Conservation (phyloP, 768 basidiomycete species). For the Trichaptum fuscoviolaceum region DNA sequence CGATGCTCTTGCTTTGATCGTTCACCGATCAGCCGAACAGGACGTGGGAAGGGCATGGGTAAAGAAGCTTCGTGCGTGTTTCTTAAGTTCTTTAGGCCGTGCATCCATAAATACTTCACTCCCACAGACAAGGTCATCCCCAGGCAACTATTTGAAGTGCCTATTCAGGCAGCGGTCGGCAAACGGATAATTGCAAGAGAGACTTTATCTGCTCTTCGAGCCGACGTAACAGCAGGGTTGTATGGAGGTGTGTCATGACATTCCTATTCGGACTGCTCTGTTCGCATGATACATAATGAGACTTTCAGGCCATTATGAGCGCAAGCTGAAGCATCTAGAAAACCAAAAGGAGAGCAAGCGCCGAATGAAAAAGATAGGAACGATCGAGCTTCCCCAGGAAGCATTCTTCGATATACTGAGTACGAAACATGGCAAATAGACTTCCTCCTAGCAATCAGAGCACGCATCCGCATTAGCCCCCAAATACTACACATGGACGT, state of each 20-base stretch:
- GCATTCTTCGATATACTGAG: conserved; percentile 91
- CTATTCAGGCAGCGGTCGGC: conserved; percentile 91
- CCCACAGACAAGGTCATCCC: conserved; percentile 83
- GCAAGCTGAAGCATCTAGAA: conserved; percentile 83
- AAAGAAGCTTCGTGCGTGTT: conserved; percentile 77
- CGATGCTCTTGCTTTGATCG: conserved; percentile 89
- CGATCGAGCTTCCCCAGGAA: conserved; percentile 88
- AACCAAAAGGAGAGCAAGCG: conserved; percentile 94
- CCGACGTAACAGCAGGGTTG: conserved; percentile 90
- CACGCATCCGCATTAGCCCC: neutral
- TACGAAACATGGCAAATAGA: conserved; percentile 34
- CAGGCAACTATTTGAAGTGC: conserved; percentile 87
- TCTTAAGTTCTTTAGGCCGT: neutral
- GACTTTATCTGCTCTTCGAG: conserved; percentile 77
- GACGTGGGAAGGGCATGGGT: conserved; percentile 79
- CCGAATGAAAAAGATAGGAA: conserved; percentile 82
- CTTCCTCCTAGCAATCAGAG: conserved; percentile 1
- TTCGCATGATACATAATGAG: conserved; percentile 7
- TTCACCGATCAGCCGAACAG: conserved; percentile 77
- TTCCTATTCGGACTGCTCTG: conserved; percentile 4
- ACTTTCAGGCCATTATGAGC: conserved; percentile 73
- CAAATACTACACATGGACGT: neutral
- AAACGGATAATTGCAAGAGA: conserved; percentile 86
- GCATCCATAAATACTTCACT: neutral
- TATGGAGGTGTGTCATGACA: conserved; percentile 62